phyloP scores from a whole-genome alignment of 2,329 filamentous ascomycete genomes.

The Aureobasidium mangrovei region DNA sequence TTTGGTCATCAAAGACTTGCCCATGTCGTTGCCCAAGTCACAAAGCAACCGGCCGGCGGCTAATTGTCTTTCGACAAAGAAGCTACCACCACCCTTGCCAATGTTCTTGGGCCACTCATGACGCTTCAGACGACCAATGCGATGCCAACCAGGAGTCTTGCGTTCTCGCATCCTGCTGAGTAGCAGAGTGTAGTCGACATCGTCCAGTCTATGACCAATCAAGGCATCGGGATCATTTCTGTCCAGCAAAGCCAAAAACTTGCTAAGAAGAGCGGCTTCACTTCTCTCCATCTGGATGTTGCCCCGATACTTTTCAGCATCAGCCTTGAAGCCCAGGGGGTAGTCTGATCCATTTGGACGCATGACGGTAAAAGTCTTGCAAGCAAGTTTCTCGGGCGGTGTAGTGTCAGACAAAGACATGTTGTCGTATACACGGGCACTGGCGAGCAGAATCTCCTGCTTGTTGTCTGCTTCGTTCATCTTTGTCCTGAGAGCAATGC shows the following conservation, averaged over 20 bases:
- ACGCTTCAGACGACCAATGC: slow-evolving; percentile 78
- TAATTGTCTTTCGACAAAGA: slow-evolving; percentile 86
- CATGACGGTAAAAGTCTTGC: slow-evolving; percentile 84
- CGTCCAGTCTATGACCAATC: slow-evolving; percentile 90
- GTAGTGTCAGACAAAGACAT: slow-evolving; percentile 80
- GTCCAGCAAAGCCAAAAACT: slow-evolving; percentile 83
- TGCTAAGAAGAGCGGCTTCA: slow-evolving; percentile 75
- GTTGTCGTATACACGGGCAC: slow-evolving; percentile 86
- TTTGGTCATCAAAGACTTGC: slow-evolving; percentile 93
- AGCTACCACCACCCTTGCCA: slow-evolving; percentile 75
- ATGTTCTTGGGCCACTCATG: slow-evolving; percentile 80
- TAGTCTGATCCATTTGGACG: slow-evolving; percentile 66
- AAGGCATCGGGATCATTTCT: slow-evolving; percentile 87
- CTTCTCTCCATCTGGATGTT: slow-evolving; percentile 73
- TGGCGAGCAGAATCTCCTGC: slow-evolving; percentile 88
- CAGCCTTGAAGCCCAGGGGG: slow-evolving; percentile 75
- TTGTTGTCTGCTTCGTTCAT: slow-evolving; percentile 92
- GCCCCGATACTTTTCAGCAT: slow-evolving; percentile 65
- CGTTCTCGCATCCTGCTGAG: slow-evolving; percentile 79
- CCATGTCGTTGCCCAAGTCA: slow-evolving; percentile 90
- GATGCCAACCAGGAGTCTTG: slow-evolving; percentile 90
- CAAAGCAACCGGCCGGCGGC: slow-evolving; percentile 84
- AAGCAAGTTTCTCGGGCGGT: slow-evolving; percentile 77
- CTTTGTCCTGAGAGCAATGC: slow-evolving; percentile 74
- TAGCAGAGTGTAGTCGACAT: slow-evolving; percentile 88